Conservation (phyloP, 306 rosid species). For the Begonia peltatifolia region DNA sequence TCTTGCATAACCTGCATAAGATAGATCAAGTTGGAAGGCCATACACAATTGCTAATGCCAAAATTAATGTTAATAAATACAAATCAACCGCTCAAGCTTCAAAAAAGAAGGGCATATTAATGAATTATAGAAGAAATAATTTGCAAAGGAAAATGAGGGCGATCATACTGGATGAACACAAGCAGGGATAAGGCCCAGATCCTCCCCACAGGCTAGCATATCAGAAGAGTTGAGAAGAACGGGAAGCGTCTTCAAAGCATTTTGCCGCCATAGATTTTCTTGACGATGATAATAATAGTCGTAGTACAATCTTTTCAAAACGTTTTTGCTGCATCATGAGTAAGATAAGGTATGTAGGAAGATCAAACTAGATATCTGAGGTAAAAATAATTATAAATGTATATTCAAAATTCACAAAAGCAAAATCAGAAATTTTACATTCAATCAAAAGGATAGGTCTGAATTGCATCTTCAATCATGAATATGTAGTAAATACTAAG, state of each 20-base stretch:
- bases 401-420: too few relatives aligned
- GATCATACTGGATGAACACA: conserved; percentile 90
- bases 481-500: background rate
- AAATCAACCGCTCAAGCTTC: too few relatives aligned
- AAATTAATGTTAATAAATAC: too few relatives aligned
- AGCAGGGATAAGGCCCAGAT: conserved; percentile 90
- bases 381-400: too few relatives aligned
- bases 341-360: conserved; percentile 1
- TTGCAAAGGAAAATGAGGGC: conserved; percentile 9
- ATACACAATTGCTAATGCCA: too few relatives aligned
- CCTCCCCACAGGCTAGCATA: conserved; percentile 96
- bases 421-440: too few relatives aligned
- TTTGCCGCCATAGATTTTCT: conserved; percentile 86
- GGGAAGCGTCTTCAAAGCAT: conserved; percentile 91
- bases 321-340: conserved; percentile 48
- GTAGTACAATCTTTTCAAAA: conserved; percentile 63
- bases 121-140: background rate
- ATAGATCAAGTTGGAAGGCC: conserved; percentile 7
- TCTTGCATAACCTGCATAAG: conserved; percentile 86
- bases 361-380: background rate
- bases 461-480: background rate
- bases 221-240: conserved; percentile 77
- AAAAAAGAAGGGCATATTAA: background rate
- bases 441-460: background rate
- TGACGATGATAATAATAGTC: conserved; percentile 95